A percentile compares a stretch with the other conserved stretches of the same genome.
Conservation (phyloP, 331 rosid species). For the Rosa hybrid region DNA sequence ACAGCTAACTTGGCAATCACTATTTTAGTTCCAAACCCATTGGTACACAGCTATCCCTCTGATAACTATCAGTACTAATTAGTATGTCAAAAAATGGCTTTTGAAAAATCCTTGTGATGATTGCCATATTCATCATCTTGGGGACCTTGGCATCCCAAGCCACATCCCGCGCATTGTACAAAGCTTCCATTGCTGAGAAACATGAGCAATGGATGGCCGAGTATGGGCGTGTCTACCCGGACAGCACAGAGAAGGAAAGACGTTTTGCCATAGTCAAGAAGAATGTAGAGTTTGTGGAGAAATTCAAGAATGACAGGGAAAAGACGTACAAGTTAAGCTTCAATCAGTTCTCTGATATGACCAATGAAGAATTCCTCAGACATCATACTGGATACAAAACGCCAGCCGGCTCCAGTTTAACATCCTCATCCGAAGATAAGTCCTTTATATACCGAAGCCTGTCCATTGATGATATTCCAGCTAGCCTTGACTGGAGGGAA, state of each 20-base stretch:
- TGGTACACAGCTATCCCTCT: too few relatives aligned
- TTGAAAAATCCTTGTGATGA: too few relatives aligned
- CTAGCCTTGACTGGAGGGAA: conserved; percentile 35
- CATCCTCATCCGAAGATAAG: not conserved
- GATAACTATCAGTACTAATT: too few relatives aligned
- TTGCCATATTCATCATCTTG: too few relatives aligned
- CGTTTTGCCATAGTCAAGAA: conserved; percentile 19
- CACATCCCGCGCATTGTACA: too few relatives aligned
- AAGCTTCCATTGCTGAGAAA: too few relatives aligned
- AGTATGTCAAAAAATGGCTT: too few relatives aligned
- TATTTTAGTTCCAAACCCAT: too few relatives aligned
- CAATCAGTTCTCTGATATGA: conserved; percentile 35
- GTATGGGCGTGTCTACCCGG: too few relatives aligned
- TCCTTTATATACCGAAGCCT: not conserved
- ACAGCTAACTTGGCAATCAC: too few relatives aligned
- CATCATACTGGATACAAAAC: conserved; percentile 23
- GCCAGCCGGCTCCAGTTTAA: not conserved
- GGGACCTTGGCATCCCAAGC: too few relatives aligned
- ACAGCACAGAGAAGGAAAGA: not conserved
- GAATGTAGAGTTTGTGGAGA: conserved; percentile 26
- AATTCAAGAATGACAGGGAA: conserved; percentile 28
- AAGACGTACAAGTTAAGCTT: conserved; percentile 22
- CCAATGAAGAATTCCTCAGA: conserved; percentile 28
- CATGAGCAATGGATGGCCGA: too few relatives aligned
- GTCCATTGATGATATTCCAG: not conserved